A percentile compares a stretch with the other conserved stretches of the same genome.
These are phyloP conservation scores for Beauveria sp. DNA, from an alignment of 2,329 filamentous ascomycete genomes.

Conservation along the genomic window DNA sequence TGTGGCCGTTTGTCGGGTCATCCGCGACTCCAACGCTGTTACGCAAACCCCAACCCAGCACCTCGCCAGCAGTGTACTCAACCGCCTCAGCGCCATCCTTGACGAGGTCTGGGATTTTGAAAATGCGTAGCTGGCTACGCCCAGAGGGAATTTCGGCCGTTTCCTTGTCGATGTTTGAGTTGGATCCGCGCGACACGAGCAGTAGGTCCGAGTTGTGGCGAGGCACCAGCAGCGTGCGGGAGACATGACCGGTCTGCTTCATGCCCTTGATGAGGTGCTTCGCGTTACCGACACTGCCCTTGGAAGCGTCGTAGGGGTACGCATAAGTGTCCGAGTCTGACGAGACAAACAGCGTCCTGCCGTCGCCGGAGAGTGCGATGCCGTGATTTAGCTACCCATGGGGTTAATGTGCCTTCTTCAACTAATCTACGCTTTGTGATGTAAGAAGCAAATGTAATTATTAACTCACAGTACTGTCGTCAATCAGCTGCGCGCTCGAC, in stretches of 20 bases:
- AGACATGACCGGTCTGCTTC: constrained; percentile 49
- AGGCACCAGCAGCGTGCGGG: constrained; percentile 55
- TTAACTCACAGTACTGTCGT: constrained; percentile 18
- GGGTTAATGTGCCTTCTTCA: background rate
- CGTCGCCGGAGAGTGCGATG: constrained; percentile 37
- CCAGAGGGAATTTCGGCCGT: constrained; percentile 43
- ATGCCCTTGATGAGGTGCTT: constrained; percentile 49
- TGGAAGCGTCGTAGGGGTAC: constrained; percentile 50
- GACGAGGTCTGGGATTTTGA: constrained; percentile 24
- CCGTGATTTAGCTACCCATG: constrained; percentile 39
- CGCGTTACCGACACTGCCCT: constrained; percentile 34
- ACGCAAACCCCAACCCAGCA: constrained; percentile 57
- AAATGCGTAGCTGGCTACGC: constrained; percentile 52
- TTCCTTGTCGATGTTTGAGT: constrained; percentile 46
- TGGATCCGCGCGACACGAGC: constrained; percentile 54
- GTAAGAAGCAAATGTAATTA: too few species aligned
- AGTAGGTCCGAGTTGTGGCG: constrained; percentile 42
- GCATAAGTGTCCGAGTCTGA: constrained; percentile 43
- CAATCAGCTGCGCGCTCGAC: constrained; percentile 21
- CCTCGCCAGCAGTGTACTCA: constrained; percentile 35
- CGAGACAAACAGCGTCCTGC: constrained; percentile 43
- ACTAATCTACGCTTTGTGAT: background rate
- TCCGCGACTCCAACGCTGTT: constrained; percentile 63
- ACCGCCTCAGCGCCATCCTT: constrained; percentile 9
- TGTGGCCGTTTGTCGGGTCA: constrained; percentile 38